These are phyloP conservation scores for Citrus inodora DNA, from an alignment of 345 rosid species.

Conservation along the genomic window DNA sequence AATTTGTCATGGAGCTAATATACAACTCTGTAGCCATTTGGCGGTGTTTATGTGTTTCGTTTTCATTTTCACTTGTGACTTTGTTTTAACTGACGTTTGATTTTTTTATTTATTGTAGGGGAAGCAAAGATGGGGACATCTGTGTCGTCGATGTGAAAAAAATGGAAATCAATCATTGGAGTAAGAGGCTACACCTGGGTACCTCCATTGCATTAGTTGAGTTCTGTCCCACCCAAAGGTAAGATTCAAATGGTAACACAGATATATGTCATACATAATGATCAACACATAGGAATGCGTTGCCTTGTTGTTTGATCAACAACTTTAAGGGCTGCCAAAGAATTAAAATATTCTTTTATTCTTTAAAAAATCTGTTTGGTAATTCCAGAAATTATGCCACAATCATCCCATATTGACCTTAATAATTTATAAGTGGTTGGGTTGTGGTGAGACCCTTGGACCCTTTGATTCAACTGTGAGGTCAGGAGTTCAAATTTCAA, in stretches of 20 bases:
- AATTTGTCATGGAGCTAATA: not conserved
- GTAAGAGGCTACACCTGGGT: conserved; percentile 87
- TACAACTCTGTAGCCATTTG: not conserved
- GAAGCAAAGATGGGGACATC: conserved; percentile 89
- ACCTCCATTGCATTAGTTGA: conserved; percentile 62
- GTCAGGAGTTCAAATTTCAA: not conserved
- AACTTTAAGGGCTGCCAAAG: not conserved
- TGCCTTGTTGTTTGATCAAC: too few species aligned
- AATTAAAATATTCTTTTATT: not conserved
- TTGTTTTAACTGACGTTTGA: not conserved
- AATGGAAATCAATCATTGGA: conserved; percentile 86
- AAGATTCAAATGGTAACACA: conserved; percentile 10
- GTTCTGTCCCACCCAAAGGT: conserved; percentile 88
- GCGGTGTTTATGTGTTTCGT: not conserved
- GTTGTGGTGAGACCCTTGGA: not conserved
- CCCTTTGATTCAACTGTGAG: not conserved
- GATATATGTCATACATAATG: not conserved
- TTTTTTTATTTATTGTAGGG: conserved; percentile 39
- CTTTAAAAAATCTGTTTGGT: not conserved
- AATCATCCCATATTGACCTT: not conserved
- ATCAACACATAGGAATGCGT: too few species aligned
- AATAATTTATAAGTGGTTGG: not conserved
- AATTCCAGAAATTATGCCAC: not conserved
- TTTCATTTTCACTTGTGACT: not conserved
- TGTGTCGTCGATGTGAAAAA: conserved; percentile 82